These are phyloP conservation scores for Wickerhamomyces alni DNA, from an alignment of 805 yeast genomes.

Conservation along the genomic window DNA sequence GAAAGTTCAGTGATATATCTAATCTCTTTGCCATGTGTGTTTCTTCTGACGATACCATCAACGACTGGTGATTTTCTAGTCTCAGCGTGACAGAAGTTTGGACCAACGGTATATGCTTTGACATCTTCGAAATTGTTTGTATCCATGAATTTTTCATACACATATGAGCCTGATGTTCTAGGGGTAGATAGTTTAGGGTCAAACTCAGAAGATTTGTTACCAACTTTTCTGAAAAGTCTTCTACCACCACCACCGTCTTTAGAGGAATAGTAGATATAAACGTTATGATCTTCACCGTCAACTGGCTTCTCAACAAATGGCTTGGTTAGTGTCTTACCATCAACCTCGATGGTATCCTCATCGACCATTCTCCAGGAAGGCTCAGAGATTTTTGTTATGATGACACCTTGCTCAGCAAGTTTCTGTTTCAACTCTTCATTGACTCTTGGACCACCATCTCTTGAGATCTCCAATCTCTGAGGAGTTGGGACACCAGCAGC, in stretches of 20 bases:
- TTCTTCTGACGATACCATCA: conserved; percentile 97
- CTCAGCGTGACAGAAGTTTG: conserved; percentile 90
- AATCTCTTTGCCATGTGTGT: conserved; percentile 95
- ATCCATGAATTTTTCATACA: conserved; percentile 94
- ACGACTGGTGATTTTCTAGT: conserved; percentile 98
- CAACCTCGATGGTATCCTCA: conserved; percentile 73
- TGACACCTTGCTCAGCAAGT: conserved; percentile 56
- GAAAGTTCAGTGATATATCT: conserved; percentile 80
- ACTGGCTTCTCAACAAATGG: conserved; percentile 99
- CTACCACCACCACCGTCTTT: conserved; percentile 98
- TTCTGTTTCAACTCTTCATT: conserved; percentile 60
- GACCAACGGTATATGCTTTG: conserved; percentile 96
- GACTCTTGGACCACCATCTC: conserved; percentile 95
- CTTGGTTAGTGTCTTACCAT: conserved; percentile 66
- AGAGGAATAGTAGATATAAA: conserved; percentile 82
- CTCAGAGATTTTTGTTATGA: conserved; percentile 40
- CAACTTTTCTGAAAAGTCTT: conserved; percentile 87
- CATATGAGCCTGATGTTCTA: conserved; percentile 84
- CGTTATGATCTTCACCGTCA: conserved; percentile 98
- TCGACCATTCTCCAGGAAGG: conserved; percentile 85
- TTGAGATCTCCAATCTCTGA: conserved; percentile 73
- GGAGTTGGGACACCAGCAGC: conserved; percentile 89
- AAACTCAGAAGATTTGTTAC: conserved; percentile 93
- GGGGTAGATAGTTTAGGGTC: conserved; percentile 74
- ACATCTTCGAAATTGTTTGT: conserved; percentile 98